These are phyloP conservation scores for Alternaria solani DNA, from an alignment of 2,329 filamentous ascomycete species.

Conservation along the genomic window DNA sequence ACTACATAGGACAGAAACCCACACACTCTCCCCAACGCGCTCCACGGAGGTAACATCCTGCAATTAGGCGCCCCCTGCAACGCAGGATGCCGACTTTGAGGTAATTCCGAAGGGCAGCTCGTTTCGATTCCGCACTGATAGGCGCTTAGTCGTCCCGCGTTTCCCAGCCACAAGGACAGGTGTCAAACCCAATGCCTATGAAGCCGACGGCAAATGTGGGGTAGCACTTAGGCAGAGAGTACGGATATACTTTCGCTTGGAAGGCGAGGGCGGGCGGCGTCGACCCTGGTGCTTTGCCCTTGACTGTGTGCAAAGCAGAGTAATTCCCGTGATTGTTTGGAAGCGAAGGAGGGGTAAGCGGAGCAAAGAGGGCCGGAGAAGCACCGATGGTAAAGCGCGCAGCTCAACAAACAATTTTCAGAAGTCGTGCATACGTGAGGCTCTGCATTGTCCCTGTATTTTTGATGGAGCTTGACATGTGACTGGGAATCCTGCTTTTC, in stretches of 20 bases:
- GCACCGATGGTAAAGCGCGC: conserved; percentile 15
- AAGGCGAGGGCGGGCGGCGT: conserved; percentile 4
- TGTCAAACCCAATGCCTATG: conserved; percentile 15
- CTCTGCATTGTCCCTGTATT: conserved; percentile 13
- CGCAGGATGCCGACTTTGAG: conserved; percentile 11
- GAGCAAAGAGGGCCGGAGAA: conserved; percentile 19
- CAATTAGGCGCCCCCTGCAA: conserved; percentile 10
- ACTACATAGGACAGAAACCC: conserved; percentile 5
- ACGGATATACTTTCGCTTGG: conserved; percentile 7
- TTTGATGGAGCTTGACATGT: conserved; percentile 11
- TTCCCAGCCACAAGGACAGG: conserved; percentile 18
- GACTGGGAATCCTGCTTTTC: conserved; percentile 4
- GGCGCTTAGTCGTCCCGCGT: conserved; percentile 13
- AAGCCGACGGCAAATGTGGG: conserved; percentile 15
- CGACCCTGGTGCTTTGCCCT: conserved; percentile 13
- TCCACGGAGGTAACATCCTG: conserved; percentile 5
- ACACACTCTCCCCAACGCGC: conserved; percentile 5
- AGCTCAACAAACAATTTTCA: conserved; percentile 22
- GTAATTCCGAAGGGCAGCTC: conserved; percentile 6
- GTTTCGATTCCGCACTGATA: conserved; percentile 9
- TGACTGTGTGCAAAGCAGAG: conserved; percentile 3
- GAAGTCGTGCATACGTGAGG: conserved; percentile 14
- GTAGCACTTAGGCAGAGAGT: conserved; percentile 4
- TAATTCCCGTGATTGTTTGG: conserved; percentile 12
- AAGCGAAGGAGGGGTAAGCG: conserved; percentile 22